Evolutionary conservation across 140 eudicot genomes (phyloP), one percentile per base, ranked within the genome.

Genomic region (Erigeron philadelphicus): DNA sequence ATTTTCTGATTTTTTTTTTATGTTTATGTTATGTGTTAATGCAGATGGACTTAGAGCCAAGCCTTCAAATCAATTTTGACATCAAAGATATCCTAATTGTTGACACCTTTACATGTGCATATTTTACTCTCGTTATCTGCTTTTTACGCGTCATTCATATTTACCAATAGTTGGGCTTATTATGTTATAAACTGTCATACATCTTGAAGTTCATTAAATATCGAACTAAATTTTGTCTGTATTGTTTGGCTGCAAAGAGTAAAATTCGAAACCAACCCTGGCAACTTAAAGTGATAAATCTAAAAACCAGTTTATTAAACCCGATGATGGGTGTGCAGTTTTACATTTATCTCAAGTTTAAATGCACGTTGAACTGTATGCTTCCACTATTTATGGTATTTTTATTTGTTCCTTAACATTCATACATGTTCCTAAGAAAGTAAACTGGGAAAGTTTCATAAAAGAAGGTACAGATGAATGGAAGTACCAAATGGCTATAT

Each of bases 401-500:
- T 31, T 31, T 31, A 3, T 1, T 63, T 75, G 9, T 67, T 65
- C 72, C 95, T 90, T 87, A 50, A 88, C 89, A 59, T 63, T 82
- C 85, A 61, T 48, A 91, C 97, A 88, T 82, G 81, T 88, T 54
- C 98, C 98, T 16, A 92, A 81, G 81, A 83, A 83, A 74, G 88
- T 86, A 47, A 68, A 79, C 38, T 92, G 98, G 98, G 86, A 92
- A 71, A 75, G 80, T 41, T 74, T 79, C 78, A 80, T 92, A 78
- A 82, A 82, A n/a, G 44, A 78, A 68, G 80, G 80, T 47, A 80
- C 95, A 43, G 84, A 88, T 21, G 93, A 79, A 62, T 88, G 95
- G 93, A 71, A 76, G 38, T 81, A 78, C 86, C 96, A 86, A 71
- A 83, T 62, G 82, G 85, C 85, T 46, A 88, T 92, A 43, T 92